Evolutionary conservation across 2,329 filamentous ascomycete species (phyloP).

Genomic region (Herpotrichia juniperi): DNA sequence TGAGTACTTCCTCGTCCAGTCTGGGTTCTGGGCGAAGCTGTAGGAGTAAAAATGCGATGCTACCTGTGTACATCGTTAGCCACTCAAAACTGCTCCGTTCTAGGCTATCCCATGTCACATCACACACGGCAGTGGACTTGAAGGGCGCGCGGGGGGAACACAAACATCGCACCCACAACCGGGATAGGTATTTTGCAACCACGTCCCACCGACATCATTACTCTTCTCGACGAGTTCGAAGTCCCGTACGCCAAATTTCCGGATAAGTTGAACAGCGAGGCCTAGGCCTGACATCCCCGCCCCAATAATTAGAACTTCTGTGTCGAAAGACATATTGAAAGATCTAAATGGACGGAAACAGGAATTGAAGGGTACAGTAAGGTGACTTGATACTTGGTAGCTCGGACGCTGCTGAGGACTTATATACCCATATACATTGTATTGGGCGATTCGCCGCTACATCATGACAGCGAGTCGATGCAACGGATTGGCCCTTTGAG

Average conservation of each 20-base stretch:
- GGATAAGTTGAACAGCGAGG: conserved; percentile 53
- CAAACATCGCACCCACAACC: conserved; percentile 43
- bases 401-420: background rate
- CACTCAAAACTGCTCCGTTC: too few relatives aligned
- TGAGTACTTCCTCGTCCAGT: conserved; percentile 65
- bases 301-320: conserved; percentile 58
- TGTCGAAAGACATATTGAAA: conserved; percentile 43
- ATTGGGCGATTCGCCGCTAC: background rate
- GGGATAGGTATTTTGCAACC: conserved; percentile 41
- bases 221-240: conserved; percentile 55
- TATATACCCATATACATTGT: background rate
- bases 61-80: conserved; percentile 18
- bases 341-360: background rate
- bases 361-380: too few relatives aligned
- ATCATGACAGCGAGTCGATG: background rate
- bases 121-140: conserved; percentile 6
- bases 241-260: conserved; percentile 44
- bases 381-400: background rate
- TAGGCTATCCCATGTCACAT: too few relatives aligned
- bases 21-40: conserved; percentile 64
- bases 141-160: background rate
- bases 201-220: conserved; percentile 44
- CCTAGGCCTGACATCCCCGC: conserved; percentile 56
- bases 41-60: conserved; percentile 65
- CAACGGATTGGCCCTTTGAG: background rate